Conservation (phyloP, 208 protist species). For the Balamuthia mandrillaris region DNA sequence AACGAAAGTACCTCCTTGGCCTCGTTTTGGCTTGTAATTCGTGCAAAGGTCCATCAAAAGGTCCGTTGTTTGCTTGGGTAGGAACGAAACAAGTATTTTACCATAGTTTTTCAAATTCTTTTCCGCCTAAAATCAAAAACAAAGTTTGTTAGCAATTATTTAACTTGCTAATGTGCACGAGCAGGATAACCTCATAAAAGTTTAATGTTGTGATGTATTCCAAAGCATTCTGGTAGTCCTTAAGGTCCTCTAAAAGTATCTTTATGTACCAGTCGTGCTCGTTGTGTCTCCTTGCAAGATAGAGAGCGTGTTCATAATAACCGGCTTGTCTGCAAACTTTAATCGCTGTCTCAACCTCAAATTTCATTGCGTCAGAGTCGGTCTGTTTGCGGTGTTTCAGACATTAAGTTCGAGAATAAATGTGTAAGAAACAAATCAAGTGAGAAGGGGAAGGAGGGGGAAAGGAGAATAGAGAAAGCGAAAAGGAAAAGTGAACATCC, state of each 20-base stretch:
- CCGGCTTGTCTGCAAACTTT: slow-evolving; percentile 78
- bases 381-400: too few species aligned
- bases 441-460: too few species aligned
- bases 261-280: slow-evolving; percentile 80
- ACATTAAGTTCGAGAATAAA: too few species aligned
- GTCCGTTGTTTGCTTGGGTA: slow-evolving; percentile 63
- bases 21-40: slow-evolving; percentile 53
- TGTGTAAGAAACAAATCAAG: too few species aligned
- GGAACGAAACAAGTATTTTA: slow-evolving; percentile 65
- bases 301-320: slow-evolving; percentile 34
- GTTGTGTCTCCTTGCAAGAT: slow-evolving; percentile 71
- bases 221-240: slow-evolving; percentile 70
- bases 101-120: slow-evolving; percentile 80
- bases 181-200: slow-evolving; percentile 58
- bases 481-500: too few species aligned
- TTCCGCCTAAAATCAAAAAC: slow-evolving; percentile 66
- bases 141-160: not conserved
- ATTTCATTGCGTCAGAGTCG: too few species aligned
- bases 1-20: not conserved
- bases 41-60: slow-evolving; percentile 71
- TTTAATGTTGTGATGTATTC: slow-evolving; percentile 74
- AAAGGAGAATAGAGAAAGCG: too few species aligned
- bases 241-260: slow-evolving; percentile 80
- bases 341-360: slow-evolving; percentile 90
- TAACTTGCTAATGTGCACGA: not conserved